These are phyloP conservation scores for Gossypium turneri DNA, from an alignment of 345 rosid species.

Conservation along the genomic window DNA sequence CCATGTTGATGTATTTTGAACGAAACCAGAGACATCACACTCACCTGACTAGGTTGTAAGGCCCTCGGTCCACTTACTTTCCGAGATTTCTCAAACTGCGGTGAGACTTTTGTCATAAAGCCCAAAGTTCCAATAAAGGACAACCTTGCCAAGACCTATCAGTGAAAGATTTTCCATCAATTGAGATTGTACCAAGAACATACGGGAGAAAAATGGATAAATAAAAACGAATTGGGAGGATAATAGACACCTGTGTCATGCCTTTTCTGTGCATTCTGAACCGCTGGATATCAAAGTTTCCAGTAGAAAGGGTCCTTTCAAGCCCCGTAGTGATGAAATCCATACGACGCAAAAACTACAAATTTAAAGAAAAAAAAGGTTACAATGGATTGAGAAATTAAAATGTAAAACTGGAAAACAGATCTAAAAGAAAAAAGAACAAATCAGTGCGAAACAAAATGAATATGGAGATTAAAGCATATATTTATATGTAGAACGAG, in stretches of 20 bases:
- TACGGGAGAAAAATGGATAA: conserved; percentile 13
- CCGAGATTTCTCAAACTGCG: conserved; percentile 95
- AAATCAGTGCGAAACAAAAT: neutral
- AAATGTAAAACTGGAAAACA: neutral
- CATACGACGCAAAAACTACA: conserved; percentile 36
- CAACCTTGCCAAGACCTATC: conserved; percentile 72
- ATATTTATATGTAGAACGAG: neutral
- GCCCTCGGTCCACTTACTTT: conserved; percentile 99
- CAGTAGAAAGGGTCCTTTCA: conserved; percentile 90
- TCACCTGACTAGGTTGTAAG: conserved; percentile 96
- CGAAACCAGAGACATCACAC: conserved; percentile 9
- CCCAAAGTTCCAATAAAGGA: conserved; percentile 83
- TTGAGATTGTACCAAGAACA: conserved; percentile 8
- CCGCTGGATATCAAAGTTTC: conserved; percentile 85
- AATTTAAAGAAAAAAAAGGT: conserved; percentile 6
- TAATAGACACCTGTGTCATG: conserved; percentile 70
- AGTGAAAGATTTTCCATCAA: conserved; percentile 24
- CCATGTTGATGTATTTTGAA: neutral
- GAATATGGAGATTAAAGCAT: neutral
- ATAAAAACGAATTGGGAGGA: neutral
- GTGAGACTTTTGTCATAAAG: conserved; percentile 66
- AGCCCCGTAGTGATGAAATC: conserved; percentile 54
- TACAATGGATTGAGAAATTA: neutral
- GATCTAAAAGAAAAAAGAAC: neutral
- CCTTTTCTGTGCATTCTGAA: conserved; percentile 98